These are phyloP conservation scores for Prinsepia uniflora DNA, from an alignment of 306 rosid species.

Conservation along the genomic window DNA sequence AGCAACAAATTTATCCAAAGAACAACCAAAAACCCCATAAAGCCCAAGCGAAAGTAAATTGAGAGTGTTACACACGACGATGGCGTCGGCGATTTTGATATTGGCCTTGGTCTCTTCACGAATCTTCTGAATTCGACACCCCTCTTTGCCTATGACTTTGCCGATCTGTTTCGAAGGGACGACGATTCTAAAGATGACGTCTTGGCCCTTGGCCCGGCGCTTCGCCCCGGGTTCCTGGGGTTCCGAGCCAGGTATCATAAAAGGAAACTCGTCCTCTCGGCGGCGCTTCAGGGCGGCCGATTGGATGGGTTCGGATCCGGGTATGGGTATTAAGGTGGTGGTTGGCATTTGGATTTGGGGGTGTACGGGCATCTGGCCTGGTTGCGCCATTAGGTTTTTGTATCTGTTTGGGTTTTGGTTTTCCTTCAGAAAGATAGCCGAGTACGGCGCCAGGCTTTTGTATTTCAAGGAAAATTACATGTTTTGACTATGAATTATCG, in stretches of 20 bases:
- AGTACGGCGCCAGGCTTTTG: too few relatives aligned
- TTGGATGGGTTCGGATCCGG: slow-evolving; percentile 32
- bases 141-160: slow-evolving; percentile 90
- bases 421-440: too few relatives aligned
- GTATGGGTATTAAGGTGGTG: slow-evolving; percentile 19
- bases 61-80: slow-evolving; percentile 43
- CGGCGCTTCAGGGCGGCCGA: slow-evolving; percentile 55
- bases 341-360: slow-evolving; percentile 30
- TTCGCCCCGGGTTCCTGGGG: slow-evolving; percentile 47
- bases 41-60: slow-evolving; percentile 9
- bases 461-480: too few relatives aligned
- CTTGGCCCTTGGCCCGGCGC: slow-evolving; percentile 56
- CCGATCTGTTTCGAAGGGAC: slow-evolving; percentile 94
- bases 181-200: slow-evolving; percentile 74
- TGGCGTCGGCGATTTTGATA: slow-evolving; percentile 80
- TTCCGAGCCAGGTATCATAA: slow-evolving; percentile 6
- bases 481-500: too few relatives aligned
- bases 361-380: slow-evolving; percentile 53
- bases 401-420: neutral
- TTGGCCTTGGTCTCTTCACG: slow-evolving; percentile 75
- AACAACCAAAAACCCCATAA: neutral
- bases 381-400: slow-evolving; percentile 48
- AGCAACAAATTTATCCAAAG: slow-evolving; percentile 1
- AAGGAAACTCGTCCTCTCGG: slow-evolving; percentile 54
- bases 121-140: slow-evolving; percentile 80